Conservation (phyloP, 345 rosid genomes). For the Erodium maritimum region DNA sequence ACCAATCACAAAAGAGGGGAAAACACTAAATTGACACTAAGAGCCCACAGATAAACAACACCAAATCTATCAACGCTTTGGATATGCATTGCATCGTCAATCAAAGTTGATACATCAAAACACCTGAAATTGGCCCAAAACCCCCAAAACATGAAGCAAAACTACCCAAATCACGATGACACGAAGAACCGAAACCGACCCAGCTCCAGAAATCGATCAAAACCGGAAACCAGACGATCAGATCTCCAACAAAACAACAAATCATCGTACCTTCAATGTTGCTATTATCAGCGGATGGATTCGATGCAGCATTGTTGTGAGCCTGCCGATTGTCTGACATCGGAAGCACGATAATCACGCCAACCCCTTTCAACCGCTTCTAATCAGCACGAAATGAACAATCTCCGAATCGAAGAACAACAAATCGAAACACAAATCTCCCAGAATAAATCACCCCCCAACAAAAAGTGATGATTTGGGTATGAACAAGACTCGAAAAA, state of each 20-base stretch:
- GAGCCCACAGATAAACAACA: neutral
- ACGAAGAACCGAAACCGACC: neutral
- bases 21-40: neutral
- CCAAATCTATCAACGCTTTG: neutral
- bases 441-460: neutral
- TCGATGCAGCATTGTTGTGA: constrained; percentile 45
- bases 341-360: constrained; percentile 17
- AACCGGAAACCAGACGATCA: neutral
- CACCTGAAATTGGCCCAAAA: neutral
- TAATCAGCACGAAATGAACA: constrained; percentile 10
- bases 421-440: neutral
- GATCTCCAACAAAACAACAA: constrained; percentile 13
- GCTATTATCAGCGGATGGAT: constrained; percentile 39
- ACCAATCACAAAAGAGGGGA: neutral
- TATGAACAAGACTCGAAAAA: neutral
- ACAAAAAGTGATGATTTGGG: neutral
- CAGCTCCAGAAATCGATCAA: neutral
- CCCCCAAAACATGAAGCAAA: neutral
- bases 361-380: constrained; percentile 1
- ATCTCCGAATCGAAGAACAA: neutral
- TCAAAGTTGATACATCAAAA: neutral
- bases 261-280: constrained; percentile 38
- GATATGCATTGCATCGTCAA: constrained; percentile 5
- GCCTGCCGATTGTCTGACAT: constrained; percentile 60
- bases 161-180: neutral